Conservation (phyloP, 345 rosid species). For the Xanthoceras sorbifolium region DNA sequence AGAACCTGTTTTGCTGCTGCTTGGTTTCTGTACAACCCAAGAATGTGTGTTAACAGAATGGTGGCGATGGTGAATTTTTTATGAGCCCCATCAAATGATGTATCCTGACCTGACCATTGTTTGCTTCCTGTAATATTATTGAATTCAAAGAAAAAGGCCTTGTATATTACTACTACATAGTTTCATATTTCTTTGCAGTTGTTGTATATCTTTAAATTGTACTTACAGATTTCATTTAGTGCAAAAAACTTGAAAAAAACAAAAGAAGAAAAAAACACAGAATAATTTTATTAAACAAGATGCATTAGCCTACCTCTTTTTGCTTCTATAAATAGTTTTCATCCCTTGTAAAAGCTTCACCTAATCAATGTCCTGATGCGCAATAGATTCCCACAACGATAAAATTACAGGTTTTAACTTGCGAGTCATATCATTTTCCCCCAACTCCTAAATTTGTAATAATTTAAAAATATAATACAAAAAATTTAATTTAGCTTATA, state of each 20-base stretch:
- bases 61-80: constrained; percentile 15
- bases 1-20: constrained; percentile 23
- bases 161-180: not conserved
- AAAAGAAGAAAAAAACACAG: not conserved
- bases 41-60: not conserved
- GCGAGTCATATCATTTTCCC: no score
- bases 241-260: not conserved
- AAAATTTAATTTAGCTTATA: no score
- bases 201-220: not conserved
- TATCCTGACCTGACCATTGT: not conserved
- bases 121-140: constrained; percentile 5
- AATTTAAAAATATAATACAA: no score
- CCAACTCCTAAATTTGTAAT: no score
- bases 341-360: no score
- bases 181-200: not conserved
- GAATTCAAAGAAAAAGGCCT: not conserved
- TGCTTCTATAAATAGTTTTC: no score
- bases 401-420: no score
- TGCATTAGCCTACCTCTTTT: no score
- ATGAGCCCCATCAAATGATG: constrained; percentile 11
- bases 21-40: not conserved
- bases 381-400: no score
- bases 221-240: no score
- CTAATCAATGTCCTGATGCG: no score
- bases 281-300: not conserved